A percentile compares a stretch with the other conserved stretches of the same genome.
These are phyloP conservation scores for Aspergillus quadricinctus DNA, from an alignment of 2,329 filamentous ascomycete species.

Conservation along the genomic window DNA sequence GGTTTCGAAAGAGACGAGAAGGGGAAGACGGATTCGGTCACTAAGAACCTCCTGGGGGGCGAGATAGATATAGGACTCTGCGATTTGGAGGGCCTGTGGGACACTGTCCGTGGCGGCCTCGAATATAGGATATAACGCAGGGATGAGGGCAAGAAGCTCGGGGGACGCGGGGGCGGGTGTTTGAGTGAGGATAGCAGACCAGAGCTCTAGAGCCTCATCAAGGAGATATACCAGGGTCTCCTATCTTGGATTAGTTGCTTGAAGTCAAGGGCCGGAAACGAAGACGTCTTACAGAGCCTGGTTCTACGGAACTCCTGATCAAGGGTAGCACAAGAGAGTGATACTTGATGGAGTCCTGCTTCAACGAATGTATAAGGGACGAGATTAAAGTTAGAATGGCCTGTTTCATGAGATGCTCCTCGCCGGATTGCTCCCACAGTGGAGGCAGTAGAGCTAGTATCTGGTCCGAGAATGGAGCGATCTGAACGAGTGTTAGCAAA, in stretches of 20 bases:
- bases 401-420: constrained; percentile 91
- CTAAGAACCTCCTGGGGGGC: constrained; percentile 48
- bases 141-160: constrained; percentile 60
- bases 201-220: constrained; percentile 88
- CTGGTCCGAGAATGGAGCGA: constrained; percentile 65
- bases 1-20: constrained; percentile 36
- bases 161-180: constrained; percentile 56
- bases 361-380: constrained; percentile 82
- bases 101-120: constrained; percentile 63
- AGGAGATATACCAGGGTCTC: constrained; percentile 74
- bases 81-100: constrained; percentile 57
- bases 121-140: constrained; percentile 62
- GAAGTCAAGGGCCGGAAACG: not conserved
- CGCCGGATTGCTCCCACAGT: constrained; percentile 79
- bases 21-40: constrained; percentile 34
- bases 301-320: constrained; percentile 72
- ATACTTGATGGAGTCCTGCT: constrained; percentile 69
- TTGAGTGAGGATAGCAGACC: constrained; percentile 69
- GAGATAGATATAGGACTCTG: constrained; percentile 67
- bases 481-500: constrained; percentile 32
- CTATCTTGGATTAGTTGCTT: constrained; percentile 21
- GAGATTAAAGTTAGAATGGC: constrained; percentile 81
- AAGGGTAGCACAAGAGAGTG: constrained; percentile 77
- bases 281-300: constrained; percentile 56
- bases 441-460: constrained; percentile 75